A percentile compares a stretch with the other conserved stretches of the same genome.
Evolutionary conservation across 2,329 filamentous ascomycete species (phyloP).

Genomic region (Claviceps maximensis): DNA sequence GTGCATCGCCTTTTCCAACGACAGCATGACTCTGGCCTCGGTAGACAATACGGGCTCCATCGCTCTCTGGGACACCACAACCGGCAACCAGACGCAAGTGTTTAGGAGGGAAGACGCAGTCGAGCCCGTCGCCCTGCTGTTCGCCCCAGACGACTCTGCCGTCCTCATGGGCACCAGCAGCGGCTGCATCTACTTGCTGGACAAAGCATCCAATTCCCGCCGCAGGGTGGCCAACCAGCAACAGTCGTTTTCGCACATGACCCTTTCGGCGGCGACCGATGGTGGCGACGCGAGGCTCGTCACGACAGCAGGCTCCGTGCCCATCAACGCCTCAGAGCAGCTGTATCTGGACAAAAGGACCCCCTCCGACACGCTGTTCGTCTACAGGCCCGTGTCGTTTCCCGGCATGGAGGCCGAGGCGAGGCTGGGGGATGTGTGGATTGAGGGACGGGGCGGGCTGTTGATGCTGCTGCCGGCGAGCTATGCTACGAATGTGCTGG

Average conservation of each 20-base stretch:
- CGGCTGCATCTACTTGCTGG: constrained; percentile 6
- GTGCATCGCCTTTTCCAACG: constrained; percentile 9
- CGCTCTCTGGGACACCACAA: constrained; percentile 8
- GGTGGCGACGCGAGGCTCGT: constrained; percentile 4
- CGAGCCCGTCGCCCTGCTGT: constrained; percentile 3
- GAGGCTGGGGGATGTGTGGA: constrained; percentile 6
- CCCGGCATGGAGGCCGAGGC: constrained; percentile 7
- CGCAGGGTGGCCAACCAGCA: constrained; percentile 6
- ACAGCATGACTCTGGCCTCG: constrained; percentile 9
- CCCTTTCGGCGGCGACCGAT: constrained; percentile 2
- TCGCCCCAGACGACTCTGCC: constrained; percentile 3
- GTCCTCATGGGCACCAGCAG: constrained; percentile 4
- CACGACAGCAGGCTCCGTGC: constrained; percentile 6
- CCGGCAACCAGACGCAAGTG: constrained; percentile 2
- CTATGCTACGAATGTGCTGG: constrained; percentile 5
- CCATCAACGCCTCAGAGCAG: background rate
- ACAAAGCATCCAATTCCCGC: constrained; percentile 1
- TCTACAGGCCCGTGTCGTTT: constrained; percentile 7
- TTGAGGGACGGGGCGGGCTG: constrained; percentile 3
- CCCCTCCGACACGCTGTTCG: constrained; percentile 4
- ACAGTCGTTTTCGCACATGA: constrained; percentile 6
- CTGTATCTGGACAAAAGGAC: constrained; percentile 3
- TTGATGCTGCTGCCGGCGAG: constrained; percentile 6
- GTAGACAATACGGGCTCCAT: constrained; percentile 7
- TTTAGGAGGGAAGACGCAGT: constrained; percentile 3